Evolutionary conservation across 2,329 filamentous ascomycete species (phyloP).

Genomic region (Aspergillus floridensis): DNA sequence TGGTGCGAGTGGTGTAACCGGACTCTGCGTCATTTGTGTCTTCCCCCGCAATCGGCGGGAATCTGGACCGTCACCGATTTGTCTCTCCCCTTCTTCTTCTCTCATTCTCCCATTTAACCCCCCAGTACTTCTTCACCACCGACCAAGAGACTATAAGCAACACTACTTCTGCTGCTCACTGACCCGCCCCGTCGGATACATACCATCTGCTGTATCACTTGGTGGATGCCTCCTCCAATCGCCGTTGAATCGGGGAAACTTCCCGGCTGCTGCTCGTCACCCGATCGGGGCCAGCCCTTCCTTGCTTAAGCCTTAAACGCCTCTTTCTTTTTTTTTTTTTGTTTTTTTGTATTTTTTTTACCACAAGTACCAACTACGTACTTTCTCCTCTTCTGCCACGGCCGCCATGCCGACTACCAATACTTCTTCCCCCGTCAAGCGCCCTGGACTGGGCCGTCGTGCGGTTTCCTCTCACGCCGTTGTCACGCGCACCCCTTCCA

Average conservation of each 20-base stretch:
- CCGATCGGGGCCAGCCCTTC: slow-evolving; percentile 13
- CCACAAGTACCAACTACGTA: not conserved
- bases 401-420: slow-evolving; percentile 28
- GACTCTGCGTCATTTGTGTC: not conserved
- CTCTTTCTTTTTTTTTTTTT: not conserved
- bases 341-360: not conserved
- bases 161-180: not conserved
- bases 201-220: not conserved
- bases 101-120: not conserved
- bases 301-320: slow-evolving; percentile 5
- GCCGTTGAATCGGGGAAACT: slow-evolving; percentile 5
- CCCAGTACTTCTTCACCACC: not conserved
- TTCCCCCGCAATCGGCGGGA: not conserved
- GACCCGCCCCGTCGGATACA: not conserved
- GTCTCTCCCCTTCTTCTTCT: not conserved
- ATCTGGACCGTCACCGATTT: not conserved
- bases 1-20: slow-evolving; percentile 4
- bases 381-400: slow-evolving; percentile 9
- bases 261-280: slow-evolving; percentile 17
- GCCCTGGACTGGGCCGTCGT: slow-evolving; percentile 40
- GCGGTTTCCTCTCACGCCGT: slow-evolving; percentile 42
- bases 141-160: not conserved
- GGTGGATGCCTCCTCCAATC: slow-evolving; percentile 14
- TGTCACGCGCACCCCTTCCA: slow-evolving; percentile 36
- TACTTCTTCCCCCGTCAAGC: slow-evolving; percentile 40